Percentiles rank a stretch among this genome's conserved stretches.
Conservation (phyloP, 2,329 filamentous ascomycete species). For the Sclerotinia subarctica region DNA sequence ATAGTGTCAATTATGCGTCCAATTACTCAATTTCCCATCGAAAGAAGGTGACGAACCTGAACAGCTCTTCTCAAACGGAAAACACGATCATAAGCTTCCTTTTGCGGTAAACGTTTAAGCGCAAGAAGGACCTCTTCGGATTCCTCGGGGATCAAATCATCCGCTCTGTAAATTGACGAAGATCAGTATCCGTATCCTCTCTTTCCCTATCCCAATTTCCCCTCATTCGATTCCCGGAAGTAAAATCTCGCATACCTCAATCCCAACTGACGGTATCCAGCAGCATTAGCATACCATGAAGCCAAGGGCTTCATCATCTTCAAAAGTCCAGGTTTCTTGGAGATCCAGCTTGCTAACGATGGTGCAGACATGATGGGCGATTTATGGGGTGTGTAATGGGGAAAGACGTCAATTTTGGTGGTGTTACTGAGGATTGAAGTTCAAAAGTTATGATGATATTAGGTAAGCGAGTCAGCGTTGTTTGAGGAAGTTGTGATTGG, state of each 20-base stretch:
- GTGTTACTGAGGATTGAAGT: constrained; percentile 21
- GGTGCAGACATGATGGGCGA: constrained; percentile 38
- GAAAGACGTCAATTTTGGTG: constrained; percentile 17
- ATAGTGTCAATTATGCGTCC: constrained; percentile 23
- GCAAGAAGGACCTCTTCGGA: constrained; percentile 81
- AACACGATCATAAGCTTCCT: constrained; percentile 93
- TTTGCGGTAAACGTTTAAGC: constrained; percentile 82
- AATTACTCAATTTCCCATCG: background rate
- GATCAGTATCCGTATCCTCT: constrained; percentile 27
- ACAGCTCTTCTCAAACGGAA: constrained; percentile 95
- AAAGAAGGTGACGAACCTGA: constrained; percentile 57
- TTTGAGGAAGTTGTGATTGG: constrained; percentile 5
- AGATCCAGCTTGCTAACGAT: constrained; percentile 70
- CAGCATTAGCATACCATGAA: constrained; percentile 83
- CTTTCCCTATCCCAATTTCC: background rate
- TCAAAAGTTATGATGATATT: constrained; percentile 19
- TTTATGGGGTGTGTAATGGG: constrained; percentile 1
- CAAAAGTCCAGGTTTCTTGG: constrained; percentile 82
- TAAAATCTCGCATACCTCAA: constrained; percentile 62
- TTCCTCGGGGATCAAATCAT: constrained; percentile 95
- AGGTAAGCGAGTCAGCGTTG: constrained; percentile 14
- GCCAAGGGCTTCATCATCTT: constrained; percentile 76
- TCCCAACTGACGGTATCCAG: constrained; percentile 91
- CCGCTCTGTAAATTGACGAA: constrained; percentile 60
- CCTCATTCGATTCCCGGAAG: background rate